Conservation (phyloP, 1,284 basidiomycete genomes). For the Cutaneotrichosporon arboriforme region DNA sequence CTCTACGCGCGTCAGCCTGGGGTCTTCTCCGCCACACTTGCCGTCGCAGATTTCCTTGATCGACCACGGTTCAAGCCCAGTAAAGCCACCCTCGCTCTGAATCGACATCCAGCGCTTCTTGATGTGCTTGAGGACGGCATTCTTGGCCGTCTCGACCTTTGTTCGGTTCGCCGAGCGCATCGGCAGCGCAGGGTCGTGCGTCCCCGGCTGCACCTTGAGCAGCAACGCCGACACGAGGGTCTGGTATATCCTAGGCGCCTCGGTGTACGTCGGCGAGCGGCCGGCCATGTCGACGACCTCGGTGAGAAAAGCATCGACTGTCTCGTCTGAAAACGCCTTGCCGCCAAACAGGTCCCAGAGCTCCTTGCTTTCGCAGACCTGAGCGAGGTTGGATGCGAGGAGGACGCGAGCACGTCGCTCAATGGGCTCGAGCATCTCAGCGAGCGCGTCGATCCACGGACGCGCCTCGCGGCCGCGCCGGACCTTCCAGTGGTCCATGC, state of each 20-base stretch:
- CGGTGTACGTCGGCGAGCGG: constrained; percentile 53
- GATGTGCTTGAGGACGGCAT: constrained; percentile 57
- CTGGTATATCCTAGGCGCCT: constrained; percentile 66
- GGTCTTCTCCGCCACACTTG: constrained; percentile 35
- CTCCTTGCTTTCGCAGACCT: constrained; percentile 62
- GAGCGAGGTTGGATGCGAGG: constrained; percentile 55
- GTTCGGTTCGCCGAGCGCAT: constrained; percentile 60
- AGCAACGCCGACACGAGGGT: constrained; percentile 67
- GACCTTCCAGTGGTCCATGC: constrained; percentile 34
- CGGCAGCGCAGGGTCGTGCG: constrained; percentile 58
- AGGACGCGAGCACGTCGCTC: constrained; percentile 60
- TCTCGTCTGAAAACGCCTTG: constrained; percentile 64
- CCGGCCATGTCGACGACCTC: constrained; percentile 55
- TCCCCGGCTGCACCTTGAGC: constrained; percentile 61
- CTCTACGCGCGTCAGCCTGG: constrained; percentile 51
- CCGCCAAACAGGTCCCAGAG: constrained; percentile 66
- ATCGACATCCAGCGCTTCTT: constrained; percentile 65
- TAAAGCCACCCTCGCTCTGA: constrained; percentile 72
- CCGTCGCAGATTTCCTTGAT: constrained; percentile 80
- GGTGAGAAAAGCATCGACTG: constrained; percentile 65
- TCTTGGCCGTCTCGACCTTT: constrained; percentile 65
- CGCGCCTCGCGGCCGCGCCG: constrained; percentile 50
- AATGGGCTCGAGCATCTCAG: constrained; percentile 60
- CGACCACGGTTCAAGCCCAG: constrained; percentile 72
- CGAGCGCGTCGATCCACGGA: constrained; percentile 61